Base-by-base conservation (phyloP, 2,329 filamentous ascomycete species). In the Corinectria fuckeliana region DNA sequence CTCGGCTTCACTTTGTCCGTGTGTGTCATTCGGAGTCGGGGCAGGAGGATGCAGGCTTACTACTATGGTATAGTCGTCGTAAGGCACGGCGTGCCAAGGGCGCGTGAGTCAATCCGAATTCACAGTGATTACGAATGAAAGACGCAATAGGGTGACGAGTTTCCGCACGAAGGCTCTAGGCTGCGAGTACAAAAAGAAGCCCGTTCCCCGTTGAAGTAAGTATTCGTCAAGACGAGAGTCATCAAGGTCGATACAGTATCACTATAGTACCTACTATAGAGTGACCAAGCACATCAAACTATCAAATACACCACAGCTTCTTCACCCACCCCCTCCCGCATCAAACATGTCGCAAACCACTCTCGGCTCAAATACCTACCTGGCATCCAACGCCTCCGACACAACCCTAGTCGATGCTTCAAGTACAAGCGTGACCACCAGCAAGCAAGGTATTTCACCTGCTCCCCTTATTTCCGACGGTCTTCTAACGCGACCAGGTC, bases 381-480 rank as follows among this genome's bases (percentile, higher is more conserved):
- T 45, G 34, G 50, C 50, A 16, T 30, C 63, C 42, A 70, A 69
- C 50, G 54, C 64, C 49, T 70, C 68, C 1, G 68, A 70, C 20
- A 56, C 60, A 32, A 70, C 68, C 14, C 68, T 70, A 13, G 66
- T 70, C 38, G 65, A 62, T 50, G 44, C 62, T 25, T 52, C 61
- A 28, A 68, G 61, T 47, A 44, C 54, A 28, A 68, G 61, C 44
- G 44, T 52, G 13, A 56, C 53, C 49, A 47, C 26, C 30, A 26
- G 55, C 44, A 70, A 70, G 63, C 57, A 61, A 47, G 58, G 68
- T 67, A 58, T 16, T 14, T 2, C 3, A 18, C 6, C 13, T 28
- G 4, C 8, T 25, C 3, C 1, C 16, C 11, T 18, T 5, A 16
- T 28, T 7, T 3, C 3, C 1, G 18, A 10, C 14, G 2, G 0